phyloP scores from a whole-genome alignment of 176 grass and related monocot genomes.

The Neostapfia colusana region DNA sequence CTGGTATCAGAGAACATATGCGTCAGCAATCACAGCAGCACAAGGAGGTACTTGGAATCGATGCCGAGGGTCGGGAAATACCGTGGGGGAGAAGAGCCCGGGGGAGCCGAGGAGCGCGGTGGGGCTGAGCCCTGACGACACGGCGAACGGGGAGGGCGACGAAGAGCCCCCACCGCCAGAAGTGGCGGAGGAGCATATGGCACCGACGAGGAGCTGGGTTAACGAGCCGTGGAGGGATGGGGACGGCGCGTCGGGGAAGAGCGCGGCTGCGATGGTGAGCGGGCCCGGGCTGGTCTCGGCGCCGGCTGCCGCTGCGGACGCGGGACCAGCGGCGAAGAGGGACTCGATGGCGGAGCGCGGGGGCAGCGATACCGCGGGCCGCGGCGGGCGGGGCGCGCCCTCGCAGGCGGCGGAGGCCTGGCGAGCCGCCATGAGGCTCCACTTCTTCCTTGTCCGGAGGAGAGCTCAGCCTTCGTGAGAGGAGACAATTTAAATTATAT shows the following conservation, averaged over 20 bases:
- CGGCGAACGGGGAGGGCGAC: conserved; percentile 44
- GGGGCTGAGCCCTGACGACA: conserved; percentile 48
- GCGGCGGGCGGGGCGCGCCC: background rate
- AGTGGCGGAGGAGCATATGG: conserved; percentile 43
- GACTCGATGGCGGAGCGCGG: conserved; percentile 40
- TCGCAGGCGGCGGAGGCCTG: conserved; percentile 21
- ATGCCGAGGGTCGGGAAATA: background rate
- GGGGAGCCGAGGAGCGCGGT: conserved; percentile 44
- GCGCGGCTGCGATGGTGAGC: conserved; percentile 45
- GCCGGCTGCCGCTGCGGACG: too few relatives aligned
- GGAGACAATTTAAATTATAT: too few relatives aligned
- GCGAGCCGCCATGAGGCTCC: conserved; percentile 36
- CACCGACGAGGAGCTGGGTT: conserved; percentile 62
- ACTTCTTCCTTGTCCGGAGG: background rate
- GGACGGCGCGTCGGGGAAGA: conserved; percentile 53
- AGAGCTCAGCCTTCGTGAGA: too few relatives aligned
- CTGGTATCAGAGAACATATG: too few relatives aligned
- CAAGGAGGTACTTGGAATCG: background rate
- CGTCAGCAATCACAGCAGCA: too few relatives aligned
- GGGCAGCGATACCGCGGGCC: conserved; percentile 45
- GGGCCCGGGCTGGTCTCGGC: conserved; percentile 48
- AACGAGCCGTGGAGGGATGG: conserved; percentile 64
- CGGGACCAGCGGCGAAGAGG: conserved; percentile 40
- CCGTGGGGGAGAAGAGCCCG: conserved; percentile 47
- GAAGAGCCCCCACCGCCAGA: conserved; percentile 12